Base-by-base conservation (phyloP, 108 stramenopile species). In the Mayamaea pseudoterrestris region DNA sequence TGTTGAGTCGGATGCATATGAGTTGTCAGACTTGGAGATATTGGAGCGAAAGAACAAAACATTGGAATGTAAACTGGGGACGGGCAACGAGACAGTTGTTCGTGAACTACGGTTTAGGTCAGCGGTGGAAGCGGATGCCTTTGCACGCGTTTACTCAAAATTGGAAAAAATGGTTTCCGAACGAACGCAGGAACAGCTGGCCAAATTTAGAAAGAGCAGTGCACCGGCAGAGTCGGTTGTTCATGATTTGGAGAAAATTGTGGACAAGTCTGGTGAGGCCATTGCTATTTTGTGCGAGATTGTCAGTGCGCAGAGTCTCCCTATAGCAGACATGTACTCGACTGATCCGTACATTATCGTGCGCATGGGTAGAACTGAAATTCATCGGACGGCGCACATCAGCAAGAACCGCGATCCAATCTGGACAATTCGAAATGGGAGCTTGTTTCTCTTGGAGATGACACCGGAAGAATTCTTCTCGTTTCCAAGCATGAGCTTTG, bases 321-420 rank as follows among this genome's bases (percentile, higher is more conserved):
- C 80, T 0, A 45, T 56, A 9, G 59, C 50, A n/a, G 87, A 82
- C 63, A 22, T 78, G 1, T 68, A 41, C 5, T 50, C 61, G 0
- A 66, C 69, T 5, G 87, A 89, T 66, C 87, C 87, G 0, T 76
- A 58, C 28, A 74, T 81, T 8, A 42, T 50, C 21, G 63, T 62
- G 11, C 41, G 45, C 23, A 61, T 83, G 39, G 68, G 74, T 45
- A 57, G 59, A 2, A 48, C 53, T 28, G 55, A 64, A 22, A 53
- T 84, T 0, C 87, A 89, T 49, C 55, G 61, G 39, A 89, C 87
- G 4, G 44, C 64, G 14, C 47, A 53, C 36, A 66, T 76, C 6
- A 34, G 53, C 4, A 65, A 50, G 9, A 73, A 66, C 1, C 47
- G 71, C 9, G 64, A 89, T 62, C 87, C 87, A 5, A 72, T 83